Conservation (phyloP, 441 rosid genomes). For the Flueggea neowawraea region DNA sequence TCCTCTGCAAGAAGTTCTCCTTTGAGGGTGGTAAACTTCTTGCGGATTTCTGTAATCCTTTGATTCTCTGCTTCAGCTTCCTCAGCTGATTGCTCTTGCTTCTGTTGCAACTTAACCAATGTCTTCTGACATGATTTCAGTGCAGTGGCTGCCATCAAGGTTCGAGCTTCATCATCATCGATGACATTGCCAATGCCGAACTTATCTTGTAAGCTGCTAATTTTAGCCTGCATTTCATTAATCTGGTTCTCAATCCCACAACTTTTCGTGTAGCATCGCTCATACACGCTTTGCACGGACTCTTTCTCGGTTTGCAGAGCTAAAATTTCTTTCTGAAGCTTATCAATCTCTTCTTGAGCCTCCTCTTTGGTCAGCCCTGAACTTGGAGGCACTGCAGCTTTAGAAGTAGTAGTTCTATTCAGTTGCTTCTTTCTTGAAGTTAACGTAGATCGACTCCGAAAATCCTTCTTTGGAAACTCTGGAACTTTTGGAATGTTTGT, state of each 20-base stretch:
- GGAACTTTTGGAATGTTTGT: slow-evolving; percentile 38
- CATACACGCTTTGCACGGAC: slow-evolving; percentile 54
- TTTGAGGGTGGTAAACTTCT: slow-evolving; percentile 42
- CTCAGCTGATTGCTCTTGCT: slow-evolving; percentile 47
- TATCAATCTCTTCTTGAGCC: slow-evolving; percentile 61
- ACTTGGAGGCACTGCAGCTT: slow-evolving; percentile 21
- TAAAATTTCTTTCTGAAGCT: slow-evolving; percentile 65
- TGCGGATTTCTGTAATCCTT: slow-evolving; percentile 44
- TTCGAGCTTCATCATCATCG: slow-evolving; percentile 73
- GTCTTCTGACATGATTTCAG: slow-evolving; percentile 64
- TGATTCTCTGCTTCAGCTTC: slow-evolving; percentile 43
- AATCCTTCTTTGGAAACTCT: slow-evolving; percentile 41
- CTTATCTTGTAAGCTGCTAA: slow-evolving; percentile 68
- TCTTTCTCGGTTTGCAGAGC: slow-evolving; percentile 72
- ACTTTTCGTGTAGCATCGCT: slow-evolving; percentile 42
- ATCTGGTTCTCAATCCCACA: slow-evolving; percentile 57
- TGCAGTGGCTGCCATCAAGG: slow-evolving; percentile 67
- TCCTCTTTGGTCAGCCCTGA: slow-evolving; percentile 54
- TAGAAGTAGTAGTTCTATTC: slow-evolving; percentile 21
- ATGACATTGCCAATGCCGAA: slow-evolving; percentile 49
- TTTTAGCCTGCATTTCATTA: slow-evolving; percentile 49
- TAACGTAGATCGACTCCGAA: slow-evolving; percentile 32
- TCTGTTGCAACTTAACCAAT: slow-evolving; percentile 51
- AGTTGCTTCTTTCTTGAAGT: slow-evolving; percentile 35
- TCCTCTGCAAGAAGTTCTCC: slow-evolving; percentile 22